Evolutionary conservation across 768 basidiomycete genomes (phyloP), one percentile per base, ranked within the genome.

Genomic region (Erythrobasidium yunnanense): DNA sequence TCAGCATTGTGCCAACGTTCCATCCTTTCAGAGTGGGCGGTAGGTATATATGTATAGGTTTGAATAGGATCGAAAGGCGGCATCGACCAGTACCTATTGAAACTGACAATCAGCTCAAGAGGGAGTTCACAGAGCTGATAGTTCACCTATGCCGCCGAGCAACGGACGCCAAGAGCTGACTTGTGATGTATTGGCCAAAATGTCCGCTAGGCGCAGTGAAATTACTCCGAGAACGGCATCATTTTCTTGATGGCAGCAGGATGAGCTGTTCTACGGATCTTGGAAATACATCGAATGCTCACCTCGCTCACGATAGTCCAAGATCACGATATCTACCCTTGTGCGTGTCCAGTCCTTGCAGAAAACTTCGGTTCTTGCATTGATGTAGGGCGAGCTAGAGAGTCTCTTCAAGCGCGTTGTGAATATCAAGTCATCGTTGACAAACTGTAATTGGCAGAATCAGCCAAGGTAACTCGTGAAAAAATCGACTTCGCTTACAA

Each of bases 231-330:
- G 34, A 4, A 70, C 46, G 5, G 55, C 55, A 29, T 70, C 69
- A 30, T 65, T 56, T 20, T 70, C 66, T 69, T 46, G 7, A 7
- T 32, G 0, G n/a, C 0, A 38, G 13, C 6, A 55, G 56, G 46
- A 27, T 33, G 27, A 5, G 11, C 1, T 1, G 4, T 11, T 1
- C 0, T 1, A 8, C 27, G 15, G 17, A 23, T 0, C 17, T 1
- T 7, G 30, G 7, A n/a, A 4, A 25, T 1, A 0, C 22, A 5
- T 42, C 3, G 7, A 23, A 8, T 8, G n/a, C 69, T 42, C 22
- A 65, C 66, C 69, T 22, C 69, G 46, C 23, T 70, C 66, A 0
- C 69, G 60, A 15, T 65, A 70, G 29, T 70, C 69, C 55, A 67
- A 49, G 13, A 68, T 67, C 15, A 67, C 69, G 17, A 70, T 34